A percentile compares a stretch with the other conserved stretches of the same genome.
These are phyloP conservation scores for Phytophthora agathidicida DNA, from an alignment of 352 stramenopile genomes.

Conservation along the genomic window DNA sequence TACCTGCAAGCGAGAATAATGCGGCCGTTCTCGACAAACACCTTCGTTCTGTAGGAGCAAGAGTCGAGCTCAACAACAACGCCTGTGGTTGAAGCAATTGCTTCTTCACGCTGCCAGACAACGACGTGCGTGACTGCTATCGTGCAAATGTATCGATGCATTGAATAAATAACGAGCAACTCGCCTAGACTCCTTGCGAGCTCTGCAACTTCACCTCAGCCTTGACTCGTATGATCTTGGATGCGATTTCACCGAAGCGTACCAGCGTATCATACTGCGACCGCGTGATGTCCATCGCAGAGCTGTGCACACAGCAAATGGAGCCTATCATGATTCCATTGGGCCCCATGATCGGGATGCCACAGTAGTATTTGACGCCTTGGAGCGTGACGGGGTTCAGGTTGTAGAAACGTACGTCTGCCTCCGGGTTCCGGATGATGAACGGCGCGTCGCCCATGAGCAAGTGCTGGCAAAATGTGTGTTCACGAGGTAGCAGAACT, in stretches of 20 bases:
- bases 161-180: slow-evolving; percentile 11
- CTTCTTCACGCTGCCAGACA: no score
- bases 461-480: slow-evolving; percentile 68
- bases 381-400: slow-evolving; percentile 38
- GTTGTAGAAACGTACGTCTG: slow-evolving; percentile 62
- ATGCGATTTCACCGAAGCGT: slow-evolving; percentile 44
- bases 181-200: neutral
- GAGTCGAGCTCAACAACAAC: no score
- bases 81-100: no score
- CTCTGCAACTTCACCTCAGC: slow-evolving; percentile 26
- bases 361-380: slow-evolving; percentile 62
- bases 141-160: neutral
- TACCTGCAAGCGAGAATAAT: no score
- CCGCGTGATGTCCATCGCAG: slow-evolving; percentile 36
- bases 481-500: slow-evolving; percentile 43
- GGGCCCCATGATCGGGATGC: slow-evolving; percentile 48
- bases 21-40: no score
- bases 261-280: slow-evolving; percentile 38
- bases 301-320: slow-evolving; percentile 38
- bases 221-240: slow-evolving; percentile 42
- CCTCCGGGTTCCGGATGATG: slow-evolving; percentile 31
- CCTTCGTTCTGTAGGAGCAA: no score
- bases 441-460: slow-evolving; percentile 65
- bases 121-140: no score
- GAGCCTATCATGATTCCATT: slow-evolving; percentile 32